Conservation (phyloP, 2,329 filamentous ascomycete species). For the Verticillium nubilum region DNA sequence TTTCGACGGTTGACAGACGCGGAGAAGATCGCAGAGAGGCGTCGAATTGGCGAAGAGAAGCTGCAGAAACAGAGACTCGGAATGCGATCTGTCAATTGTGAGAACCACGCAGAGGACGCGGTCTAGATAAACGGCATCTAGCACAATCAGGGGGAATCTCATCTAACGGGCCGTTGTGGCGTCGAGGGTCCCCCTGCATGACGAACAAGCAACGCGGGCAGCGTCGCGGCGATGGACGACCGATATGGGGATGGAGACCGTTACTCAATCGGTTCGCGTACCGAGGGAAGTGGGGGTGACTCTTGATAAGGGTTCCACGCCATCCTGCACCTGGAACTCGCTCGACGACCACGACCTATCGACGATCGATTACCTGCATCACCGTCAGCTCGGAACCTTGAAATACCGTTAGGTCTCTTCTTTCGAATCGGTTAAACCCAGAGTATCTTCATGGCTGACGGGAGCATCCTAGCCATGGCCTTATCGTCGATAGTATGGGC, state of each 20-base stretch:
- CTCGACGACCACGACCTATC: too few species aligned
- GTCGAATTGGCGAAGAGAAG: neutral
- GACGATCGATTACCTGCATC: too few species aligned
- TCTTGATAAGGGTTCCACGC: neutral
- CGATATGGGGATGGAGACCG: neutral
- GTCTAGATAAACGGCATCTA: neutral
- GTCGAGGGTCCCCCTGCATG: neutral
- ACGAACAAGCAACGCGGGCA: neutral
- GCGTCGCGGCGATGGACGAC: neutral
- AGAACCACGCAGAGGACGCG: neutral
- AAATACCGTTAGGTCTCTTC: too few species aligned
- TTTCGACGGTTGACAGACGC: neutral
- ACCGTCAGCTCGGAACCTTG: too few species aligned
- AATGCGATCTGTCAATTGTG: neutral
- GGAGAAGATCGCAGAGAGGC: neutral
- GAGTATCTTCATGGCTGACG: too few species aligned
- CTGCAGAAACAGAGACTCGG: neutral
- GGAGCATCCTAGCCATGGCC: too few species aligned
- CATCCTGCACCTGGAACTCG: neutral
- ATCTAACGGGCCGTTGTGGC: neutral
- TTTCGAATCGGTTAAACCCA: too few species aligned
- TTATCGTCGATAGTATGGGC: too few species aligned
- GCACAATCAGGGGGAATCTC: neutral
- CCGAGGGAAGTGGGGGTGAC: neutral
- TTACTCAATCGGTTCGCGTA: neutral